These are phyloP conservation scores for Jamesozyma hellenica DNA, from an alignment of 805 yeast genomes.

Conservation along the genomic window DNA sequence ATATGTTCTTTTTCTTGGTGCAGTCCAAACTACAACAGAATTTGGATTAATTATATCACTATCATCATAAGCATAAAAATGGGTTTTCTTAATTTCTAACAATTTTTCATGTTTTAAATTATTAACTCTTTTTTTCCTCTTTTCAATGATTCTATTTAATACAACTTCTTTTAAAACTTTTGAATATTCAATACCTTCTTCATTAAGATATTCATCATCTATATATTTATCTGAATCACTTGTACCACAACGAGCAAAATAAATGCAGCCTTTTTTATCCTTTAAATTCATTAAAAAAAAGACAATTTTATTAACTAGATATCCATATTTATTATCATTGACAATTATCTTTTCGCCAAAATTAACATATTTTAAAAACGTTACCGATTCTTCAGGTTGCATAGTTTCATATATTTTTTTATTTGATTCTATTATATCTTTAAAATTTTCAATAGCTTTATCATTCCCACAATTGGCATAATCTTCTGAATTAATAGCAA, in stretches of 20 bases:
- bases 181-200: conserved; percentile 63
- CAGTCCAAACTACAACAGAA: conserved; percentile 67
- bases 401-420: conserved; percentile 66
- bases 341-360: conserved; percentile 80
- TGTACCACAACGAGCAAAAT: conserved; percentile 74
- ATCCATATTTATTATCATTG: conserved; percentile 76
- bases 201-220: conserved; percentile 74
- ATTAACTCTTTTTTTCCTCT: conserved; percentile 3
- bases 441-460: conserved; percentile 68
- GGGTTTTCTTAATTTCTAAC: neutral
- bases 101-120: neutral
- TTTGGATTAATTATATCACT: conserved; percentile 1
- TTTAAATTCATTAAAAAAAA: conserved; percentile 86
- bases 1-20: conserved; percentile 74
- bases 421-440: conserved; percentile 57
- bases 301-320: conserved; percentile 80
- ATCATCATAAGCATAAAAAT: neutral
- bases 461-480: conserved; percentile 66
- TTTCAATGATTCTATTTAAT: conserved; percentile 27
- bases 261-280: conserved; percentile 81
- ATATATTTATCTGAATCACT: conserved; percentile 43
- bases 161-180: conserved; percentile 52
- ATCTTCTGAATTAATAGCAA: conserved; percentile 83
- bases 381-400: conserved; percentile 44
- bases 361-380: conserved; percentile 78